phyloP scores from a whole-genome alignment of 2,329 filamentous ascomycete species.

The Byssothecium circinans region DNA sequence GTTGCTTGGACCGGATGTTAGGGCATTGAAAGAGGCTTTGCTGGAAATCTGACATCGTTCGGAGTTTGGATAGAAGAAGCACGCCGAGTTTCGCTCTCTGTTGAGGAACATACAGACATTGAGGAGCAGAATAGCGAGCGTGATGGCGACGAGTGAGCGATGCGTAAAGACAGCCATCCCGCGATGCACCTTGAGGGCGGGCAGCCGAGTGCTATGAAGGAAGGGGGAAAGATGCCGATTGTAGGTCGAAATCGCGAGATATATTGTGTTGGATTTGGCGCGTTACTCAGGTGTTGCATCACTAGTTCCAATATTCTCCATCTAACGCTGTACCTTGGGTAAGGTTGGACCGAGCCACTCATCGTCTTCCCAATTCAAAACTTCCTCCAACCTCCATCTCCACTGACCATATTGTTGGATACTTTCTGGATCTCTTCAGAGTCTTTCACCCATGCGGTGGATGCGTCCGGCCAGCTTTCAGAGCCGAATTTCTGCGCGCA shows the following conservation, averaged over 20 bases:
- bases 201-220: background rate
- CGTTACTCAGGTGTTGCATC: background rate
- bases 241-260: background rate
- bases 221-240: background rate
- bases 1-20: background rate
- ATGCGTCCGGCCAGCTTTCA: slow-evolving; percentile 48
- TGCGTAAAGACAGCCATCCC: background rate
- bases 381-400: slow-evolving; percentile 48
- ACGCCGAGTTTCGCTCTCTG: background rate
- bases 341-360: background rate
- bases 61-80: background rate
- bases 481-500: slow-evolving; percentile 52
- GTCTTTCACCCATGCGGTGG: slow-evolving; percentile 46
- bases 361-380: slow-evolving; percentile 38
- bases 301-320: no score
- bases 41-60: background rate
- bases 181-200: background rate
- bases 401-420: slow-evolving; percentile 48
- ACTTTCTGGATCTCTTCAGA: slow-evolving; percentile 45
- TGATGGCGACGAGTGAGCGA: background rate
- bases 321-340: no score
- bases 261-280: no score
- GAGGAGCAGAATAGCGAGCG: background rate
- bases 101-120: background rate
- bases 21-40: background rate